These are phyloP conservation scores for Penicillium glabrum DNA, from an alignment of 2,329 filamentous ascomycete species.

Conservation along the genomic window DNA sequence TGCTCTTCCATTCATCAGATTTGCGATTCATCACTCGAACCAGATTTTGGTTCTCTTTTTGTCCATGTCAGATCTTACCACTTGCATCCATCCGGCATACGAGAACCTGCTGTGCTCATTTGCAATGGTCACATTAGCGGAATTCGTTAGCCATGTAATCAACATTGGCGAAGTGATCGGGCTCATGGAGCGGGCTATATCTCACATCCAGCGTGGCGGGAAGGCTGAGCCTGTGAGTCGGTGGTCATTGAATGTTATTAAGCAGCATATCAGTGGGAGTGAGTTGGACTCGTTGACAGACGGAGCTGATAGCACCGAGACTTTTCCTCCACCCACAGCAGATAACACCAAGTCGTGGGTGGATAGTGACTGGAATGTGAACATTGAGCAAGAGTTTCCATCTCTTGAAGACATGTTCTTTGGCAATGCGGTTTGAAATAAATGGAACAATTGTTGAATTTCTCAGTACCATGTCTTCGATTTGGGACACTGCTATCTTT, in stretches of 20 bases:
- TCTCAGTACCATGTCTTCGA: neutral
- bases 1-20: slow-evolving; percentile 2
- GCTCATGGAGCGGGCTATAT: slow-evolving; percentile 12
- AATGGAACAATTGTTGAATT: neutral
- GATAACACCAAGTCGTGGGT: slow-evolving; percentile 4
- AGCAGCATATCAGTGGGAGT: slow-evolving; percentile 6
- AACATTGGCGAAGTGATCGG: neutral
- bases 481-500: too few relatives aligned
- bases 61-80: slow-evolving; percentile 14
- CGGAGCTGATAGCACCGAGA: neutral
- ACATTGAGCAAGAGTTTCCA: slow-evolving; percentile 13
- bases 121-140: slow-evolving; percentile 14
- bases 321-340: neutral
- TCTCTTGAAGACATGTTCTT: slow-evolving; percentile 21
- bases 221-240: slow-evolving; percentile 17
- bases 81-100: slow-evolving; percentile 13
- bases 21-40: slow-evolving; percentile 5
- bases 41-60: slow-evolving; percentile 6
- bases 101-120: slow-evolving; percentile 15
- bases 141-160: slow-evolving; percentile 7
- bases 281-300: neutral
- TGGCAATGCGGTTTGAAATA: slow-evolving; percentile 4
- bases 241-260: slow-evolving; percentile 17
- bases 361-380: slow-evolving; percentile 7
- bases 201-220: slow-evolving; percentile 17